Evolutionary conservation across 495 filamentous ascomycete genomes (phyloP).

Genomic region (Talaromyces wortmannii): DNA sequence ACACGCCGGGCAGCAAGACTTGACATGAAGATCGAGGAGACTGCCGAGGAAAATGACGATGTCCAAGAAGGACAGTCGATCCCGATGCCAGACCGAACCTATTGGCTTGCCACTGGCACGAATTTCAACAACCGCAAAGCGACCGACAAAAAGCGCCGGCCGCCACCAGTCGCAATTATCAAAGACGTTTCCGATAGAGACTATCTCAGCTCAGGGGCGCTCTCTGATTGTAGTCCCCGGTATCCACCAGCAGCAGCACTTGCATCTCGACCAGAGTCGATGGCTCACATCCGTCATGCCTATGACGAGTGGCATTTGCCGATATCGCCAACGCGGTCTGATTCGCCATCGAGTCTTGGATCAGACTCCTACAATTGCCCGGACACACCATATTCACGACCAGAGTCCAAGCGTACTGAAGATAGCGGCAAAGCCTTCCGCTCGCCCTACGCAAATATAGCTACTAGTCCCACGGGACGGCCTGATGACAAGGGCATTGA

Average conservation of each 20-base stretch:
- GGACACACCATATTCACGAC: conserved; percentile 32
- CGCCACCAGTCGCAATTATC: not conserved
- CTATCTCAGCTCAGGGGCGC: not conserved
- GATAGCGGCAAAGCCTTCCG: conserved; percentile 20
- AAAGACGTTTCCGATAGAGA: not conserved
- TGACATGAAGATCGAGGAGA: conserved; percentile 2
- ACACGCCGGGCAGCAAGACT: not conserved
- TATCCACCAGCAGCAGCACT: not conserved
- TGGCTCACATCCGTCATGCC: not conserved
- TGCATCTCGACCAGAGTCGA: conserved; percentile 11
- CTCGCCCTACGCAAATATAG: conserved; percentile 26
- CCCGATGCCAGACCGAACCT: not conserved
- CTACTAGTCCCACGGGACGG: conserved; percentile 19
- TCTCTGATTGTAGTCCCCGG: not conserved
- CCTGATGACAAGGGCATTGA: conserved; percentile 30
- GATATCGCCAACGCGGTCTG: conserved; percentile 17
- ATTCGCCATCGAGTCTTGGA: conserved; percentile 24
- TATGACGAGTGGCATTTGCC: conserved; percentile 17
- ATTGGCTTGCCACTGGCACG: not conserved
- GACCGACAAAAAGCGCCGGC: conserved; percentile 1
- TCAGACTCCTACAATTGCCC: conserved; percentile 33
- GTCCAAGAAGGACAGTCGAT: conserved; percentile 1
- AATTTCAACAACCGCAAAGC: not conserved
- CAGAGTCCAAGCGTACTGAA: conserved; percentile 32
- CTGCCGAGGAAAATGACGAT: not conserved